These are phyloP conservation scores for Byssochlamys sp. DNA, from an alignment of 2,329 filamentous ascomycete species.

Conservation along the genomic window DNA sequence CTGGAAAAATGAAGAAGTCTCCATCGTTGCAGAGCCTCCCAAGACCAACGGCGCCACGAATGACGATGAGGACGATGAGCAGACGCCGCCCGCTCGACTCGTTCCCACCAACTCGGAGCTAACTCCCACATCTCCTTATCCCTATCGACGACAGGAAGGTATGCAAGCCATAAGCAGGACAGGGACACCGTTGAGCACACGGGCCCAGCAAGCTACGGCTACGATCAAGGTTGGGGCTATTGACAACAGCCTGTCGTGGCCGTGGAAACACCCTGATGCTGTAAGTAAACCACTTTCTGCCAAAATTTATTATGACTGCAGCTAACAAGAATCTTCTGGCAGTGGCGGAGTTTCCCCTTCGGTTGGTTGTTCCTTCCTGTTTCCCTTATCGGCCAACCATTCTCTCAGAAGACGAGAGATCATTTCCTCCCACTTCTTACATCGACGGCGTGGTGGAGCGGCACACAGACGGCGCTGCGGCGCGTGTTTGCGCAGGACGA, in stretches of 20 bases:
- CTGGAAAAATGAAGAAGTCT: conserved; percentile 69
- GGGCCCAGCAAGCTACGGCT: conserved; percentile 46
- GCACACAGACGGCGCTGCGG: conserved; percentile 78
- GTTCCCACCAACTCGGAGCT: conserved; percentile 44
- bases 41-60: conserved; percentile 47
- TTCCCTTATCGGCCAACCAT: conserved; percentile 88
- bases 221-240: conserved; percentile 79
- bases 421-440: conserved; percentile 95
- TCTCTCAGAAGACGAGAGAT: conserved; percentile 83
- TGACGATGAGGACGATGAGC: conserved; percentile 38
- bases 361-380: conserved; percentile 97
- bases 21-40: conserved; percentile 75
- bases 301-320: not conserved
- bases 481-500: conserved; percentile 82
- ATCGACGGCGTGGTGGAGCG: conserved; percentile 92
- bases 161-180: conserved; percentile 65
- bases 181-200: conserved; percentile 40
- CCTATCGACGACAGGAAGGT: conserved; percentile 69
- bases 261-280: conserved; percentile 96
- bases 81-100: conserved; percentile 49
- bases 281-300: conserved; percentile 31
- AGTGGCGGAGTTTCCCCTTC: conserved; percentile 84
- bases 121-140: conserved; percentile 40
- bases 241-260: conserved; percentile 96
- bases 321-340: conserved; percentile 11